phyloP scores from a whole-genome alignment of 225 moss, liverwort and hornwort species.

The Anthoceros angustus region DNA sequence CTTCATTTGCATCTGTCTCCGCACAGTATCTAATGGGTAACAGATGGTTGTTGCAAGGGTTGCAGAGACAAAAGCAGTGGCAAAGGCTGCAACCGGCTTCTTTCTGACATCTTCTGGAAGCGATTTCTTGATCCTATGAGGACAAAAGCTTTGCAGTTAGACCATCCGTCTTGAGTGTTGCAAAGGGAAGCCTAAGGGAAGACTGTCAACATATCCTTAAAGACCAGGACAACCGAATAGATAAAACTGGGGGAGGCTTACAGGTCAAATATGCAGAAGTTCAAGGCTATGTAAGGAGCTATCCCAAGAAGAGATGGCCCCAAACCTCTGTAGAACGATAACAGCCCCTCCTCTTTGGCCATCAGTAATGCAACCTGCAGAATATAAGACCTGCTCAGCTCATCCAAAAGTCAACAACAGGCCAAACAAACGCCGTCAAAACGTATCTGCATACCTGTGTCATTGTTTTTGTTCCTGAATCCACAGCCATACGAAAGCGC shows the following conservation, averaged over 20 bases:
- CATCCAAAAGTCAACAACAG: not conserved
- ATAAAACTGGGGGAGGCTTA: constrained; percentile 24
- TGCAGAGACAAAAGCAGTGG: constrained; percentile 58
- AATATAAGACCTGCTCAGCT: not conserved
- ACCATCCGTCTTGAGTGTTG: not conserved
- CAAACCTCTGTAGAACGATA: constrained; percentile 60
- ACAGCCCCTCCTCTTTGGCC: constrained; percentile 64
- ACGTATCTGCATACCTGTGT: constrained; percentile 27
- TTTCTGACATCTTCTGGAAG: constrained; percentile 65
- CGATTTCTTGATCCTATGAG: constrained; percentile 52
- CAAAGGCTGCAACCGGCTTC: constrained; percentile 54
- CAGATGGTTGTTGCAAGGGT: constrained; percentile 70
- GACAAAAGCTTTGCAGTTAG: not conserved
- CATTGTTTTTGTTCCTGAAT: constrained; percentile 49
- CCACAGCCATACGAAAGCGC: constrained; percentile 65
- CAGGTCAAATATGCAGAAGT: constrained; percentile 85
- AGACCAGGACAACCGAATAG: not conserved
- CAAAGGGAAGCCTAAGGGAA: not conserved
- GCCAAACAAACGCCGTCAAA: too few relatives aligned
- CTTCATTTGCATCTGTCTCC: constrained; percentile 82
- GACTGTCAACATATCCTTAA: not conserved
- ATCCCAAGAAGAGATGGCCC: constrained; percentile 83
- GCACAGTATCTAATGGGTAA: constrained; percentile 79
- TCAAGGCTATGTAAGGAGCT: constrained; percentile 80
- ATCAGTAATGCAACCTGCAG: constrained; percentile 44